A percentile compares a stretch with the other conserved stretches of the same genome.
Conservation (phyloP, 805 yeast genomes). For the Monosporozyma solicola region DNA sequence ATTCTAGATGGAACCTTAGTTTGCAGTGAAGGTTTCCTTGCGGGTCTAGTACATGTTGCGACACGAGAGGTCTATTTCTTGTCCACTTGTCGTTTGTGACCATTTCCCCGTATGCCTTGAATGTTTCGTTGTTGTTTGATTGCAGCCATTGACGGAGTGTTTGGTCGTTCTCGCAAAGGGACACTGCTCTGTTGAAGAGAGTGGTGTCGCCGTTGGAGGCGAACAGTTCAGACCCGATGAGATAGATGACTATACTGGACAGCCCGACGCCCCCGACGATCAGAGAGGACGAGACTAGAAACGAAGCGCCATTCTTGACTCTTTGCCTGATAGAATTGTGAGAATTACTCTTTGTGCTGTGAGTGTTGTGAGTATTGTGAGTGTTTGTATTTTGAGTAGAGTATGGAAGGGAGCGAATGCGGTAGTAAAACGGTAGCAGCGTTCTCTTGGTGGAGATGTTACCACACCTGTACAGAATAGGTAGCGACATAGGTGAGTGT, state of each 20-base stretch:
- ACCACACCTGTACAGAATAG: neutral
- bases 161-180: constrained; percentile 60
- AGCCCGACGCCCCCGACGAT: constrained; percentile 64
- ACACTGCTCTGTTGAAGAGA: constrained; percentile 79
- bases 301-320: constrained; percentile 49
- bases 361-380: too few species aligned
- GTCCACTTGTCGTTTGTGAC: constrained; percentile 68
- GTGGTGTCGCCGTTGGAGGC: constrained; percentile 89
- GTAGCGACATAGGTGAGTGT: neutral
- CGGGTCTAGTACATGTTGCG: constrained; percentile 52
- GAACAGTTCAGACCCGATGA: constrained; percentile 69
- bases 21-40: constrained; percentile 73
- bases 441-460: too few species aligned
- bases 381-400: too few species aligned
- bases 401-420: too few species aligned
- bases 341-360: too few species aligned
- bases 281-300: constrained; percentile 49
- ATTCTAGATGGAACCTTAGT: constrained; percentile 82
- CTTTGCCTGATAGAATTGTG: too few species aligned
- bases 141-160: constrained; percentile 49
- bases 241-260: constrained; percentile 59
- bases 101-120: constrained; percentile 77
- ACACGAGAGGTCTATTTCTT: constrained; percentile 75
- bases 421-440: too few species aligned
- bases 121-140: constrained; percentile 44